Evolutionary conservation across 192 early-diverging fungal genomes (phyloP).

Genomic region (Coemansia sp.): DNA sequence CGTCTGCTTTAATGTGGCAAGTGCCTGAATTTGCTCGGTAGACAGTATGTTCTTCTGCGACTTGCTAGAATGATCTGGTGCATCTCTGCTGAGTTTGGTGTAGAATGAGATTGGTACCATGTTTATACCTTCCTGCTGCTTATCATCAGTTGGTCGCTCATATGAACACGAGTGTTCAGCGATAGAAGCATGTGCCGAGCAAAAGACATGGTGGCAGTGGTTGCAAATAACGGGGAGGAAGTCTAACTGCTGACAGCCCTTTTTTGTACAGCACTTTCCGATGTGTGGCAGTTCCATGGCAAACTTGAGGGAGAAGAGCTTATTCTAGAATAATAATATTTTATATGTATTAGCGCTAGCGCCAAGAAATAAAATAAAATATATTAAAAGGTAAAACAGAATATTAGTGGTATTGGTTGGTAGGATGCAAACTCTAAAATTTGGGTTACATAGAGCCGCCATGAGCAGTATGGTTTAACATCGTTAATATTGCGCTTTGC

Average conservation of each 20-base stretch:
- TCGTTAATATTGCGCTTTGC: too few species aligned
- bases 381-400: neutral
- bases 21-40: constrained; percentile 24
- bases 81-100: constrained; percentile 22
- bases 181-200: constrained; percentile 23
- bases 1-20: constrained; percentile 11
- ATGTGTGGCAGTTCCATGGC: constrained; percentile 43
- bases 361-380: neutral
- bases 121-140: neutral
- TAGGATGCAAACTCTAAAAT: too few species aligned
- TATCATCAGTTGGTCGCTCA: neutral
- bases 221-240: constrained; percentile 33
- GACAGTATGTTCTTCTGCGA: constrained; percentile 26
- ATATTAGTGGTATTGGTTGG: too few species aligned
- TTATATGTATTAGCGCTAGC: neutral
- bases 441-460: too few species aligned
- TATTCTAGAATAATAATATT: neutral
- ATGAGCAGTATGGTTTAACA: too few species aligned
- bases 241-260: constrained; percentile 31
- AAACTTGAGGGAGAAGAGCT: neutral
- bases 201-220: constrained; percentile 28
- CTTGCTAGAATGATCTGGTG: constrained; percentile 14
- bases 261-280: constrained; percentile 29
- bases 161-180: constrained; percentile 21
- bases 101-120: constrained; percentile 24